phyloP scores from a whole-genome alignment of 176 grass and related monocot species.

The Themeda triandra region DNA sequence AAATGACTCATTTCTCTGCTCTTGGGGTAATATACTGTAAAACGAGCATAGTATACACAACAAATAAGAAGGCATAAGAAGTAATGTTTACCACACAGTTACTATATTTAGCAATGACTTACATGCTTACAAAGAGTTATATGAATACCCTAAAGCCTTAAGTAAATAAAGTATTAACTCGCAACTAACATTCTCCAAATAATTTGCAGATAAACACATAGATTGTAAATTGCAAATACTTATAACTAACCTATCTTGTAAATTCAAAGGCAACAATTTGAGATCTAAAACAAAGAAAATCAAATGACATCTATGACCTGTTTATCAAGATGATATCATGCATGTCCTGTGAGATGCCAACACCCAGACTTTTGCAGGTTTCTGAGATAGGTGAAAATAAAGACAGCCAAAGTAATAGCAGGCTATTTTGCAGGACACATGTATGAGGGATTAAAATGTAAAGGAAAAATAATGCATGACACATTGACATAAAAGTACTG shows the following conservation, averaged over 20 bases:
- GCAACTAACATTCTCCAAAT: neutral
- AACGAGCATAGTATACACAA: neutral
- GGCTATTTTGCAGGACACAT: neutral
- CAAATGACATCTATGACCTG: neutral
- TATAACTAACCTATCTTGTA: neutral
- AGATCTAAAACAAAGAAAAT: neutral
- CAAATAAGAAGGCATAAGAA: slow-evolving; percentile 13
- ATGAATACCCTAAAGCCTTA: slow-evolving; percentile 2
- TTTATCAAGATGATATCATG: neutral
- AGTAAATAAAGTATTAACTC: neutral
- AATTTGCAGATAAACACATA: neutral
- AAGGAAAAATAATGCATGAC: neutral
- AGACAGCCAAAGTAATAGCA: neutral
- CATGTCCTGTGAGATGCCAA: neutral
- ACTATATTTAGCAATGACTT: neutral
- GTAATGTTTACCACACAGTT: neutral
- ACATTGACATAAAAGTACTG: neutral
- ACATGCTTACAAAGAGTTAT: neutral
- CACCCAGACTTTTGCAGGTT: neutral
- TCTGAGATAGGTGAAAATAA: neutral
- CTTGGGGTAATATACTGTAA: neutral
- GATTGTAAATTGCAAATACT: neutral
- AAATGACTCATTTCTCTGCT: neutral
- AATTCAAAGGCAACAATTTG: neutral
- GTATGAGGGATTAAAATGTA: neutral